These are phyloP conservation scores for Astragalus membranaceus DNA, from an alignment of 306 rosid genomes.

Conservation along the genomic window DNA sequence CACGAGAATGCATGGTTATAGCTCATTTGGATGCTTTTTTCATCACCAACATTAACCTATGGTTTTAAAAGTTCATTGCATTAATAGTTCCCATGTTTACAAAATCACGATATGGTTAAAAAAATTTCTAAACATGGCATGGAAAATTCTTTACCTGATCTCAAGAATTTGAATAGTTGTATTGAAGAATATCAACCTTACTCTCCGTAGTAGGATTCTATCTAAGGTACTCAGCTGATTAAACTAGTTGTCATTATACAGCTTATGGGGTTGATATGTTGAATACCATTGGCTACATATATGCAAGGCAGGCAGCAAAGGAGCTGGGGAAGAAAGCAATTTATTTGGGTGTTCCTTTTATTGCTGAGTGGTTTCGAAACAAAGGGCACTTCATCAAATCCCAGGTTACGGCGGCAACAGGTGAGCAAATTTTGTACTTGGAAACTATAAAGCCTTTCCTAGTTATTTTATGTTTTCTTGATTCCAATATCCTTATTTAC, in stretches of 20 bases:
- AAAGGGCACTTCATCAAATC: conserved; percentile 97
- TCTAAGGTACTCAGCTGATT: conserved; percentile 17
- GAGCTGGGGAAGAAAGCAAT: conserved; percentile 98
- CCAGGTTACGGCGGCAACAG: conserved; percentile 99
- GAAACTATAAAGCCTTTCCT: conserved; percentile 5
- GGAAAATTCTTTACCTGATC: background rate
- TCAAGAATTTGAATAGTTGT: conserved; percentile 13
- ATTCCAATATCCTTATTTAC: background rate
- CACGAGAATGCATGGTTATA: conserved; percentile 4
- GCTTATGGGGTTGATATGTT: conserved; percentile 95
- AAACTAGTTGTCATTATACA: conserved; percentile 30
- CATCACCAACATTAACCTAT: background rate
- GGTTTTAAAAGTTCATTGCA: background rate
- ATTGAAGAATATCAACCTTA: conserved; percentile 2
- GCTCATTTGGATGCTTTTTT: conserved; percentile 1
- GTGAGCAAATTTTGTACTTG: conserved; percentile 34
- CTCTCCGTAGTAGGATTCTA: conserved; percentile 8
- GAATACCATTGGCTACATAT: conserved; percentile 95
- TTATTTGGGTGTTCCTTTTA: conserved; percentile 88
- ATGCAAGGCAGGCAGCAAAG: conserved; percentile 89
- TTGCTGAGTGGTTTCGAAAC: conserved; percentile 99
- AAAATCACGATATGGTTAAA: background rate
- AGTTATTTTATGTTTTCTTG: conserved; percentile 12
- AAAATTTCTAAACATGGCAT: conserved; percentile 7
- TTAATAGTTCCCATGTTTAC: background rate